Percentiles rank a stretch among this genome's conserved stretches.
phyloP scores from a whole-genome alignment of 805 yeast genomes.

The Danielia oregonensis region DNA sequence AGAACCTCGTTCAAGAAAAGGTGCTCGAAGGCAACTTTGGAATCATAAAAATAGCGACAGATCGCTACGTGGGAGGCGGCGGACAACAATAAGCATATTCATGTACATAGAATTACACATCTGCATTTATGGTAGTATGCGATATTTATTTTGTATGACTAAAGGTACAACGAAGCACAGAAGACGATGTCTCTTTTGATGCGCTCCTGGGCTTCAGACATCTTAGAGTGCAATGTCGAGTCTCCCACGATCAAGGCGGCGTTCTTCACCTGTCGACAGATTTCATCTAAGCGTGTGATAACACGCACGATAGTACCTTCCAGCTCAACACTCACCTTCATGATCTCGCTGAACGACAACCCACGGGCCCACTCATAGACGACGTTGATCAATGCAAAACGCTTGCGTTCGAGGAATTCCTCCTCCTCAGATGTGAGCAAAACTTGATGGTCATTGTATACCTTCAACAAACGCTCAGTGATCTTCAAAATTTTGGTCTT shows the following conservation, averaged over 20 bases:
- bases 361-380: constrained; percentile 99
- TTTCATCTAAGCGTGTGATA: constrained; percentile 88
- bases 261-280: constrained; percentile 89
- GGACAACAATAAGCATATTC: too few relatives aligned
- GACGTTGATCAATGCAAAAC: constrained; percentile 89
- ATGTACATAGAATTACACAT: not conserved
- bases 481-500: constrained; percentile 63
- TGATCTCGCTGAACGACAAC: constrained; percentile 82
- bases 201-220: constrained; percentile 88
- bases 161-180: constrained; percentile 89
- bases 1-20: constrained; percentile 14
- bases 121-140: not conserved
- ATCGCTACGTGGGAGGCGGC: constrained; percentile 1
- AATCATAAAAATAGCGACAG: constrained; percentile 20
- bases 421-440: constrained; percentile 79
- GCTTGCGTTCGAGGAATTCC: constrained; percentile 72
- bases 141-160: too few relatives aligned
- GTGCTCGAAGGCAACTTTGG: constrained; percentile 20
- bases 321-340: constrained; percentile 82
- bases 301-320: constrained; percentile 98
- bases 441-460: constrained; percentile 67
- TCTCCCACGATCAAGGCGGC: constrained; percentile 96
- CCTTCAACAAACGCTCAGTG: constrained; percentile 55
- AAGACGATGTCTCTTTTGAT: constrained; percentile 96
- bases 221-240: constrained; percentile 80